Conservation (phyloP, 2,329 filamentous ascomycete genomes). For the Paraconiothyrium sp. region DNA sequence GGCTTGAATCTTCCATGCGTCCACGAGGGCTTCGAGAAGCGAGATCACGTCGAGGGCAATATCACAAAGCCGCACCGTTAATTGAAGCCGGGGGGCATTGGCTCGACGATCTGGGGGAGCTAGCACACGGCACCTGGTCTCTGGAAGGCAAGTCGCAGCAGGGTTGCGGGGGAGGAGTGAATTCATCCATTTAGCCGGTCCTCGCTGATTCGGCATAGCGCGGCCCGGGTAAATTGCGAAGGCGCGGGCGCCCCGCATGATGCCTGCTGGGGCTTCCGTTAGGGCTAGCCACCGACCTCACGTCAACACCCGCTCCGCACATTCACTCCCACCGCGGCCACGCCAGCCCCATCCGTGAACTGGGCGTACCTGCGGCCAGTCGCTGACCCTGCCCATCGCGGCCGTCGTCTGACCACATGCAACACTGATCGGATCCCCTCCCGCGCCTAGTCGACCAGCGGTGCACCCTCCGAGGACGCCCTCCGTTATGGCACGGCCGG, state of each 20-base stretch:
- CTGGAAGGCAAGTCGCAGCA: slow-evolving; percentile 24
- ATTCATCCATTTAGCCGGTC: slow-evolving; percentile 27
- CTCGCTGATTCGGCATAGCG: slow-evolving; percentile 15
- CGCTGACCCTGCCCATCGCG: slow-evolving; percentile 31
- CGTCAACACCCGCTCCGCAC: slow-evolving; percentile 26
- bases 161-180: slow-evolving; percentile 21
- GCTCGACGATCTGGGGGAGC: slow-evolving; percentile 39
- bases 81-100: slow-evolving; percentile 37
- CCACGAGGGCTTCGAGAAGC: slow-evolving; percentile 51
- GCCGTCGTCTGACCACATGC: slow-evolving; percentile 36
- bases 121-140: slow-evolving; percentile 28
- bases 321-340: slow-evolving; percentile 6
- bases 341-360: slow-evolving; percentile 19
- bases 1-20: slow-evolving; percentile 50
- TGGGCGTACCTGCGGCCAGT: slow-evolving; percentile 22
- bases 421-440: slow-evolving; percentile 23
- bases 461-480: slow-evolving; percentile 15
- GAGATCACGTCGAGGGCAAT: slow-evolving; percentile 46
- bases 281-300: slow-evolving; percentile 23
- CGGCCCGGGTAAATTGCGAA: slow-evolving; percentile 27
- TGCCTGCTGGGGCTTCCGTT: slow-evolving; percentile 15
- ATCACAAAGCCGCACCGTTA: slow-evolving; percentile 43
- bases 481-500: neutral
- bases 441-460: slow-evolving; percentile 21
- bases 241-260: slow-evolving; percentile 23